Evolutionary conservation across 2,329 filamentous ascomycete species (phyloP).

Genomic region (Verticillium nonalfalfae): DNA sequence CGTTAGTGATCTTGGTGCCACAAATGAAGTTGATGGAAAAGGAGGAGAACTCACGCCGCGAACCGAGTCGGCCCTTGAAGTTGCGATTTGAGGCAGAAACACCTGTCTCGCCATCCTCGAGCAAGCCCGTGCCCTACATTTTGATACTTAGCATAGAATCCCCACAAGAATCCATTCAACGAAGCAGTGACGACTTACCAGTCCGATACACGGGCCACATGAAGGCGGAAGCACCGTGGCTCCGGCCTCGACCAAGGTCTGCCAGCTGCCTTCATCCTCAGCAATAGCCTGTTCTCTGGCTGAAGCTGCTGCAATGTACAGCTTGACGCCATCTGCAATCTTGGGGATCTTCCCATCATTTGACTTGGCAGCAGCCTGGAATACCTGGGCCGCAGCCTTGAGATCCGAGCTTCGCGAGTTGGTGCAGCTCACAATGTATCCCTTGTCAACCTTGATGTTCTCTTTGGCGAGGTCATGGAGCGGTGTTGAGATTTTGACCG

Average conservation of each 20-base stretch:
- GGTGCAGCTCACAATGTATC: conserved; percentile 86
- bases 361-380: conserved; percentile 66
- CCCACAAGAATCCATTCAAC: not conserved
- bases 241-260: conserved; percentile 73
- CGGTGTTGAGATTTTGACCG: conserved; percentile 80
- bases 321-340: conserved; percentile 68
- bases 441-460: conserved; percentile 73
- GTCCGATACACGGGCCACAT: conserved; percentile 82
- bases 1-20: too few species aligned
- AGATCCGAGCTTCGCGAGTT: conserved; percentile 80
- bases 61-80: conserved; percentile 88
- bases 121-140: conserved; percentile 50
- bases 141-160: not conserved
- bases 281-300: conserved; percentile 67
- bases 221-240: conserved; percentile 63
- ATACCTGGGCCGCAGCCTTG: conserved; percentile 74
- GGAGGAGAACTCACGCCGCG: too few species aligned
- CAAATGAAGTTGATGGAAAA: too few species aligned
- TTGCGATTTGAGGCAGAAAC: conserved; percentile 90
- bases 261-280: conserved; percentile 81
- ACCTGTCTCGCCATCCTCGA: conserved; percentile 81
- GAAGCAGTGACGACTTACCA: conserved; percentile 33
- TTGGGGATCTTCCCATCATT: conserved; percentile 54
- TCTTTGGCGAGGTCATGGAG: conserved; percentile 65
- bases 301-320: conserved; percentile 89